Base-by-base conservation (phyloP, 225 moss, liverwort and hornwort genomes). In the Straminergon stramineum region DNA sequence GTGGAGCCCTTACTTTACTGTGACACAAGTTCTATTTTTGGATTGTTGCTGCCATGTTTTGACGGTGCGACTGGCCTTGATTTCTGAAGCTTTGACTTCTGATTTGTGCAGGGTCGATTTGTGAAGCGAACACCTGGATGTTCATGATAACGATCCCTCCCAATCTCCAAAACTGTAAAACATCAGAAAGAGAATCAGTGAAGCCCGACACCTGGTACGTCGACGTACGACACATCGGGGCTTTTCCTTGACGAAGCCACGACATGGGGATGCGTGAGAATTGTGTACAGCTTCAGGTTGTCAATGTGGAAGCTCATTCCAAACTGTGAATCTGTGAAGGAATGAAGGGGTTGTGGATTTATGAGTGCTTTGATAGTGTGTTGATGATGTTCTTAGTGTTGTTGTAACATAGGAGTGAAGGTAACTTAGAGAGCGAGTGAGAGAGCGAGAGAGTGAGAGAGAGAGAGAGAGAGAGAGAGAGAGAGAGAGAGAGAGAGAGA, bases 41-140 rank as follows among this genome's bases (percentile, higher is more conserved):
- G 27, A 27, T 79, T n/a, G 79, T 11, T 57, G 16, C 24, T n/a
- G n/a, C 24, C 78, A 35, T 16, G 19, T 62, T 65, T 35, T 8
- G 32, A 62, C 20, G 12, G 11, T 23, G n/a, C 5, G 48, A 8
- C 21, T 52, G 31, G 28, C 24, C 53, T 75, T 23, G 60, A 5
- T 83, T 71, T 56, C 63, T 74, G 32, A 88, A 20, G 39, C 10
- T 28, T 62, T 16, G 28, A 27, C 23, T 51, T 66, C 11, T 16
- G 45, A 11, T 55, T 18, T 48, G 43, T 84, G 90, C 95, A 95
- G 95, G 95, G 95, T 32, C 92, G 95, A 74, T 95, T 95, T 51
- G 95, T 95, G 90, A 95, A 95, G 90, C 85, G 93, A 70, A 93
- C 89, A n/a, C 92, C 93, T 2, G 92, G 90, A 22, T 88, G 90